Percentiles rank a stretch among this genome's conserved stretches.
Conservation (phyloP, 2,329 filamentous ascomycete genomes). For the Fusarium sp. region DNA sequence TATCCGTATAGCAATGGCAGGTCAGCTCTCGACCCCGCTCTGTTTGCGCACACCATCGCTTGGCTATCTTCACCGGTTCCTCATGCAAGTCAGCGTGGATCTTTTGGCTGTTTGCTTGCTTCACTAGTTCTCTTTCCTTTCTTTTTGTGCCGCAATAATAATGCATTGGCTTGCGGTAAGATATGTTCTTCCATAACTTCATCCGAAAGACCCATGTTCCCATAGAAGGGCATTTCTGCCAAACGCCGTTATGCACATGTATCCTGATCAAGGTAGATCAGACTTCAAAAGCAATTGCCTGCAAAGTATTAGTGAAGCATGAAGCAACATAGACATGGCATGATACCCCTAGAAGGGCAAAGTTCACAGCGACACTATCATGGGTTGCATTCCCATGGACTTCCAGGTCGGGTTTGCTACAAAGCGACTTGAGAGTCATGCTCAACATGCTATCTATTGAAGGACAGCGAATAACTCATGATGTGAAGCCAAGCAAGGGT, state of each 20-base stretch:
- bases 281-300: constrained; percentile 20
- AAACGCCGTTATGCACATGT: constrained; percentile 36
- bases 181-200: not conserved
- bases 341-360: constrained; percentile 26
- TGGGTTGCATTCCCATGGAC: constrained; percentile 16
- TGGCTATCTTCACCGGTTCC: constrained; percentile 24
- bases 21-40: constrained; percentile 42
- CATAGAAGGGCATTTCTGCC: constrained; percentile 14
- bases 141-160: constrained; percentile 15
- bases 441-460: not conserved
- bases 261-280: constrained; percentile 29
- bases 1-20: constrained; percentile 35
- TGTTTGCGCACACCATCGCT: constrained; percentile 28
- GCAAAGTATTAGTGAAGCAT: not conserved
- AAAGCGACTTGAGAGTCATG: constrained; percentile 8
- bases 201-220: constrained; percentile 2
- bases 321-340: constrained; percentile 14
- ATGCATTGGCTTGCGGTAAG: constrained; percentile 4
- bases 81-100: constrained; percentile 41
- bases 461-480: constrained; percentile 2
- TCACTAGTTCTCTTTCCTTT: constrained; percentile 7
- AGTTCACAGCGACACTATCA: constrained; percentile 17
- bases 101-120: constrained; percentile 14
- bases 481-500: constrained; percentile 1
- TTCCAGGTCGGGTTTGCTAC: constrained; percentile 10